Evolutionary conservation across 257 asterid genomes (phyloP).

Genomic region (Solanum clarkiae): DNA sequence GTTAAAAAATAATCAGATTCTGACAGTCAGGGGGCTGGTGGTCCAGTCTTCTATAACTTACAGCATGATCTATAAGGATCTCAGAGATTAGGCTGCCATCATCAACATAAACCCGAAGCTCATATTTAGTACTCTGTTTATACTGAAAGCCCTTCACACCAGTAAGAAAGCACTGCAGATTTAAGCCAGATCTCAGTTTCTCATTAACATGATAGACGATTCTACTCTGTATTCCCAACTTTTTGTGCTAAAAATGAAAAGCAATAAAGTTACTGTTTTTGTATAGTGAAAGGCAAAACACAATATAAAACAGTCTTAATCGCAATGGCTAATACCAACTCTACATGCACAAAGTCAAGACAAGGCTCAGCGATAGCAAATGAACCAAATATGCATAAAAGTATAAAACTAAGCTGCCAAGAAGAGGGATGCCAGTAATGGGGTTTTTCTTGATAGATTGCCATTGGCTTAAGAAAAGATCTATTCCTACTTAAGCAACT

Average conservation of each 20-base stretch:
- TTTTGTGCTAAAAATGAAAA: neutral
- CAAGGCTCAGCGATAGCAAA: neutral
- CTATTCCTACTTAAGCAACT: neutral
- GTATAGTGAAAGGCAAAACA: neutral
- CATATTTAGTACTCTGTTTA: conserved; percentile 41
- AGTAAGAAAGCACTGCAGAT: conserved; percentile 63
- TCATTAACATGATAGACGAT: neutral
- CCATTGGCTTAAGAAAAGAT: neutral
- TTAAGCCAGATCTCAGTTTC: neutral
- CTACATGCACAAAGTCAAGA: neutral
- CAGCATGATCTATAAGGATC: conserved; percentile 64
- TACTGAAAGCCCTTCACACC: conserved; percentile 76
- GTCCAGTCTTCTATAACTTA: conserved; percentile 11
- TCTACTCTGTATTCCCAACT: neutral
- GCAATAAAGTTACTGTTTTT: neutral
- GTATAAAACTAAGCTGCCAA: neutral
- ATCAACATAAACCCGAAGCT: conserved; percentile 68
- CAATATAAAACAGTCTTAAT: neutral
- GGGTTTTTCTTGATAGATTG: neutral
- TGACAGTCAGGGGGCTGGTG: neutral
- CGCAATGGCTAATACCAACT: neutral
- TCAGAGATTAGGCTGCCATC: conserved; percentile 96
- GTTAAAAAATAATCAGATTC: conserved; percentile 6
- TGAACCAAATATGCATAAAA: neutral
- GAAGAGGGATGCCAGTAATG: neutral